Percentiles rank a stretch among this genome's conserved stretches.
phyloP scores from a whole-genome alignment of 73 alveolate species.

The Symbiodinium pilosum region DNA sequence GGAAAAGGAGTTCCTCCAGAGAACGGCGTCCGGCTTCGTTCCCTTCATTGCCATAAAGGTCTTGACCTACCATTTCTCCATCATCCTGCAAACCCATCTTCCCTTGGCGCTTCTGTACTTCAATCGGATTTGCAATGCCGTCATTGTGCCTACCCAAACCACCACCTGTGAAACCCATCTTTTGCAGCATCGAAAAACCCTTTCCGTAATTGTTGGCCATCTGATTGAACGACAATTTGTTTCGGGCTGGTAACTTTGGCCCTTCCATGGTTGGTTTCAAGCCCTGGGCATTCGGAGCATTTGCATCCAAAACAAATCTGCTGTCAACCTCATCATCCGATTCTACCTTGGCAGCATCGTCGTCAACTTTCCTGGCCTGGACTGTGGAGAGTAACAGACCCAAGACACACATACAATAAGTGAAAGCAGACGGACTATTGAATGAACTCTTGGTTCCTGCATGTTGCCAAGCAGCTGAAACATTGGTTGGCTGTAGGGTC shows the following conservation, averaged over 20 bases:
- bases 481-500: constrained; percentile 51
- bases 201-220: constrained; percentile 67
- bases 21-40: constrained; percentile 18
- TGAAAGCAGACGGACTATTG: too few species aligned
- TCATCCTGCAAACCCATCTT: constrained; percentile 57
- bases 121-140: constrained; percentile 93
- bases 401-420: too few species aligned
- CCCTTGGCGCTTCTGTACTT: constrained; percentile 70
- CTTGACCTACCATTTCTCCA: constrained; percentile 81
- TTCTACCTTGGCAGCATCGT: not conserved
- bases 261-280: constrained; percentile 60
- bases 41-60: constrained; percentile 35
- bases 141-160: constrained; percentile 73
- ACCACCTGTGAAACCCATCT: constrained; percentile 84
- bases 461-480: constrained; percentile 31
- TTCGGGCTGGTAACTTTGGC: constrained; percentile 70
- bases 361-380: not conserved
- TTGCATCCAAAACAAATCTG: constrained; percentile 69
- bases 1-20: not conserved
- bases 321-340: constrained; percentile 20
- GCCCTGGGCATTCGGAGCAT: constrained; percentile 37
- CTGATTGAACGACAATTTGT: constrained; percentile 77
- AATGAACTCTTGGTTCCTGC: too few species aligned
- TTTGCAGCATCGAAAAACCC: constrained; percentile 80
- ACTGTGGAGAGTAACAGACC: too few species aligned